A percentile compares a stretch with the other conserved stretches of the same genome.
Evolutionary conservation across 2,329 filamentous ascomycete genomes (phyloP).

Genomic region (Annulohypoxylon truncatum): DNA sequence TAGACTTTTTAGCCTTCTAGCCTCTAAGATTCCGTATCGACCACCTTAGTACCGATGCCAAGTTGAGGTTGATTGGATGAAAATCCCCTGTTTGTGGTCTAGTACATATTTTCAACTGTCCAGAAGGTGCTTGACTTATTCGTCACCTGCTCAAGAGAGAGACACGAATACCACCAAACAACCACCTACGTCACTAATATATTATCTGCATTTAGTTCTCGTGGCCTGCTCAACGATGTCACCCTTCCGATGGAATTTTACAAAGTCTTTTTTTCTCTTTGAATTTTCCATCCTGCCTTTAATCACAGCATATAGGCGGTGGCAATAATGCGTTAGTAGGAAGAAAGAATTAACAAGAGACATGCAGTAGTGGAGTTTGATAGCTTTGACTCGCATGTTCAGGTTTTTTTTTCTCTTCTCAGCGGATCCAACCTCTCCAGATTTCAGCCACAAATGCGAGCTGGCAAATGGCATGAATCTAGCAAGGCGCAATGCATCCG

Average conservation of each 20-base stretch:
- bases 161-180: constrained; percentile 16
- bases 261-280: not conserved
- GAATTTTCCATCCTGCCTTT: not conserved
- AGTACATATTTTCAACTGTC: constrained; percentile 8
- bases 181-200: constrained; percentile 35
- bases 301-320: not conserved
- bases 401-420: constrained; percentile 11
- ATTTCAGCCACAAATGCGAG: constrained; percentile 35
- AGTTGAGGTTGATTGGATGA: constrained; percentile 12
- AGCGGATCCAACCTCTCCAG: constrained; percentile 15
- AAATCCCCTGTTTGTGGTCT: constrained; percentile 1
- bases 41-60: constrained; percentile 8
- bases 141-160: constrained; percentile 15
- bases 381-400: constrained; percentile 17
- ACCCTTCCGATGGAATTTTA: constrained; percentile 8
- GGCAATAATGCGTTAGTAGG: not conserved
- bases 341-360: not conserved
- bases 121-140: constrained; percentile 2
- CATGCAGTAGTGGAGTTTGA: constrained; percentile 1
- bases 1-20: not conserved
- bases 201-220: constrained; percentile 14
- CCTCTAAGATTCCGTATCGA: constrained; percentile 4
- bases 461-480: constrained; percentile 31
- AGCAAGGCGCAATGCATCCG: constrained; percentile 33
- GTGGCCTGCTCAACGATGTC: constrained; percentile 15